A percentile compares a stretch with the other conserved stretches of the same genome.
Evolutionary conservation across 73 alveolate genomes (phyloP).

Genomic region (Tetrahymena thermophila): DNA sequence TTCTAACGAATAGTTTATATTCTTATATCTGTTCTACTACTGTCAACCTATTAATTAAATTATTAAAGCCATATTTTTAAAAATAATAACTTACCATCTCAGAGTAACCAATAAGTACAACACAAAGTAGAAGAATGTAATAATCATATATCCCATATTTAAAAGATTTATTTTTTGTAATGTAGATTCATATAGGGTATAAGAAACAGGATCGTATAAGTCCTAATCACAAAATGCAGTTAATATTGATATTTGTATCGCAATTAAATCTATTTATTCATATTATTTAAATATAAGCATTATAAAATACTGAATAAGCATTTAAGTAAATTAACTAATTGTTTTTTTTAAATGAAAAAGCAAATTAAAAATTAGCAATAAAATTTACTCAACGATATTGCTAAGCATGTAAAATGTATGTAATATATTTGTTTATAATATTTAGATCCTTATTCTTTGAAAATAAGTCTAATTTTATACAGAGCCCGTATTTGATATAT

Average conservation of each 20-base stretch:
- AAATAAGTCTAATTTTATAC: background rate
- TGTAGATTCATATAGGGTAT: background rate
- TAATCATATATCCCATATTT: background rate
- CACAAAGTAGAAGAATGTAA: background rate
- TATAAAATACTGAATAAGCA: no score
- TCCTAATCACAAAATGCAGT: background rate
- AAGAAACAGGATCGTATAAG: background rate
- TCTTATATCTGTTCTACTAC: background rate
- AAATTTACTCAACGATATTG: background rate
- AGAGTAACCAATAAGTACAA: background rate
- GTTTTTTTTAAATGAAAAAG: background rate
- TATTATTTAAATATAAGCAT: no score
- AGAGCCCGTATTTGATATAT: background rate
- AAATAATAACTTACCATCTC: background rate
- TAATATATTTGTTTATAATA: background rate
- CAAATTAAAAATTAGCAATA: background rate
- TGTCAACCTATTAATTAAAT: background rate
- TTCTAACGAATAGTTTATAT: background rate
- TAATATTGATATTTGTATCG: background rate
- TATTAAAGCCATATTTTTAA: background rate
- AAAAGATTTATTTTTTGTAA: background rate
- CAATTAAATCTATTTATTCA: background rate
- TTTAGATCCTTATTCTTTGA: background rate
- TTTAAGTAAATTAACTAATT: no score
- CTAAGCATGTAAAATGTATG: background rate